phyloP scores from a whole-genome alignment of 1,284 basidiomycete genomes.

The Coniferiporia weirii region DNA sequence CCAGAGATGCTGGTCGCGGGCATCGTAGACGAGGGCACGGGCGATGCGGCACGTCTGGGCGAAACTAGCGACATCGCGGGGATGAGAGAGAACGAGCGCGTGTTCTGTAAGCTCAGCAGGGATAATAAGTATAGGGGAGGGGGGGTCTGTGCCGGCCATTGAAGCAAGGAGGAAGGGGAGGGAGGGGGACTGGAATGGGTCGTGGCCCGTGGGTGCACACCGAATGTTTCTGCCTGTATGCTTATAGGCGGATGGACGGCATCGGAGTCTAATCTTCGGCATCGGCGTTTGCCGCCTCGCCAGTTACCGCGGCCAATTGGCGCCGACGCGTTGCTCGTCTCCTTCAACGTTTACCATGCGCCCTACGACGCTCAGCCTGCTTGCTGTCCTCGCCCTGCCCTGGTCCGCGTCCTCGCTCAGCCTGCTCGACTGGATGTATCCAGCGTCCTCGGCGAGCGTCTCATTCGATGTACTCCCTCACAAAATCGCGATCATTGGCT shows the following conservation, averaged over 20 bases:
- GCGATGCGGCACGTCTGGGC: constrained; percentile 46
- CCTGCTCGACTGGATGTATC: constrained; percentile 15
- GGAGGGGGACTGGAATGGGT: constrained; percentile 1
- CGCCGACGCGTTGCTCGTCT: not conserved
- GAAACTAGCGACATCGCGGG: constrained; percentile 50
- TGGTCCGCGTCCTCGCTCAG: constrained; percentile 6
- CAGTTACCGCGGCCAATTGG: not conserved
- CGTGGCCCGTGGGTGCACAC: constrained; percentile 2
- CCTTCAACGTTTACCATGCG: constrained; percentile 8
- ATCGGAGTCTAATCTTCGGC: not conserved
- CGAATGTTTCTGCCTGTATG: not conserved
- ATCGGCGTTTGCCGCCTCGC: not conserved
- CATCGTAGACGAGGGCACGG: constrained; percentile 41
- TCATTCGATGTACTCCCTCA: constrained; percentile 15
- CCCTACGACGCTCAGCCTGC: constrained; percentile 4
- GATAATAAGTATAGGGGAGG: constrained; percentile 28
- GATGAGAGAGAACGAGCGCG: constrained; percentile 47
- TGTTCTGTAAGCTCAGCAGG: constrained; percentile 55
- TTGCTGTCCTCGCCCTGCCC: constrained; percentile 1
- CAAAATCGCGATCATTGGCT: constrained; percentile 79
- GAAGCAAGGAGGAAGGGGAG: not conserved
- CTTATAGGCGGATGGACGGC: not conserved
- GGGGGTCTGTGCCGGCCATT: constrained; percentile 14
- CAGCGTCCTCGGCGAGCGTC: constrained; percentile 10
- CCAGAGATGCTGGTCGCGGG: constrained; percentile 56